Conservation (phyloP, 148 eudicot genomes). For the Camellia japonica region DNA sequence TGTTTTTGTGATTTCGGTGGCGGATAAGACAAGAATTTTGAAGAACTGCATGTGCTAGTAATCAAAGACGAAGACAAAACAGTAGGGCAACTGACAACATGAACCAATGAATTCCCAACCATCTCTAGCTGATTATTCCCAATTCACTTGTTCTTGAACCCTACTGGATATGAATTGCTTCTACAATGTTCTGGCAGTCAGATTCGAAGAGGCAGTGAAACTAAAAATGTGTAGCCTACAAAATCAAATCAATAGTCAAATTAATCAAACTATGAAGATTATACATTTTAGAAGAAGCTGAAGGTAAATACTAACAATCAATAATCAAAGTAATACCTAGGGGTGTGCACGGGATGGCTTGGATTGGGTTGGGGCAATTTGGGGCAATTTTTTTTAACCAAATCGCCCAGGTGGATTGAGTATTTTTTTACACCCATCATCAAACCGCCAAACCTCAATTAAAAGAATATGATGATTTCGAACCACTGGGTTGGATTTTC, state of each 20-base stretch:
- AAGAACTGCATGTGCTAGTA: constrained; percentile 22
- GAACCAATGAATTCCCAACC: constrained; percentile 49
- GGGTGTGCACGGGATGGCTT: no score
- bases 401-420: no score
- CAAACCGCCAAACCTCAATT: no score
- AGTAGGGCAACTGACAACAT: constrained; percentile 37
- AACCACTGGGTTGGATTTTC: no score
- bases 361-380: no score
- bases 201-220: background rate
- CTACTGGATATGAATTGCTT: background rate
- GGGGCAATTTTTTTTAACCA: no score
- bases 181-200: background rate
- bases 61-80: constrained; percentile 32
- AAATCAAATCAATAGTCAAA: background rate
- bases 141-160: background rate
- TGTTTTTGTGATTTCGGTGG: constrained; percentile 38
- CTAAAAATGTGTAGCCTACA: background rate
- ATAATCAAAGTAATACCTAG: no score
- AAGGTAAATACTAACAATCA: no score
- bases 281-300: background rate
- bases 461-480: no score
- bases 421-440: no score
- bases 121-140: constrained; percentile 24
- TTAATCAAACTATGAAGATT: background rate
- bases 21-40: constrained; percentile 41